Evolutionary conservation across 108 stramenopile genomes (phyloP).

Genomic region (Nannochloropsis oceanica): DNA sequence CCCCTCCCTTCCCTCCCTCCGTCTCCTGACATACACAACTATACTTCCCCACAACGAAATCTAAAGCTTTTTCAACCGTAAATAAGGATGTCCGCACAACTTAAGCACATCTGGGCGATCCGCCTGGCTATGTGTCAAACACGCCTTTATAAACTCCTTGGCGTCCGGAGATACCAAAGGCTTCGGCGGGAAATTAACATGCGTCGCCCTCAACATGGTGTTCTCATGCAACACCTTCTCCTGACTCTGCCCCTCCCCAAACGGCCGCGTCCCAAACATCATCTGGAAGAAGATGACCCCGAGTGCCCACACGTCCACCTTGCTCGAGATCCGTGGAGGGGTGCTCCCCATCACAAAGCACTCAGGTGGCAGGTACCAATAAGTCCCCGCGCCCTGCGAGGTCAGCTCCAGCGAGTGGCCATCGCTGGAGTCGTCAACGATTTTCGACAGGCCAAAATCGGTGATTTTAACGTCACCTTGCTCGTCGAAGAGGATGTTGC

Average conservation of each 20-base stretch:
- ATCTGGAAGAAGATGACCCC: conserved; percentile 99
- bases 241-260: conserved; percentile 94
- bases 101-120: conserved; percentile 70
- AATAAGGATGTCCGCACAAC: conserved; percentile 62
- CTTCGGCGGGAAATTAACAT: conserved; percentile 67
- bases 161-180: conserved; percentile 66
- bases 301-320: conserved; percentile 98
- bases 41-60: background rate
- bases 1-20: no score
- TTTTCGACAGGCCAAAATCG: conserved; percentile 84
- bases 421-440: conserved; percentile 16
- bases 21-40: no score
- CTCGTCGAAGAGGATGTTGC: conserved; percentile 86
- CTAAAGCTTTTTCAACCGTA: conserved; percentile 10
- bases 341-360: conserved; percentile 62
- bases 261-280: conserved; percentile 86
- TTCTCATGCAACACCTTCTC: conserved; percentile 65
- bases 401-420: conserved; percentile 88
- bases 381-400: conserved; percentile 96
- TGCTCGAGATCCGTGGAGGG: conserved; percentile 34
- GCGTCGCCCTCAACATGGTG: conserved; percentile 76
- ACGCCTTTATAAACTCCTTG: conserved; percentile 77
- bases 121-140: conserved; percentile 72
- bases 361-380: conserved; percentile 99
- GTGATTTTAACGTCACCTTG: conserved; percentile 92